Evolutionary conservation across 805 yeast species (phyloP).

Genomic region (Wickerhamiella vanderwaltii): DNA sequence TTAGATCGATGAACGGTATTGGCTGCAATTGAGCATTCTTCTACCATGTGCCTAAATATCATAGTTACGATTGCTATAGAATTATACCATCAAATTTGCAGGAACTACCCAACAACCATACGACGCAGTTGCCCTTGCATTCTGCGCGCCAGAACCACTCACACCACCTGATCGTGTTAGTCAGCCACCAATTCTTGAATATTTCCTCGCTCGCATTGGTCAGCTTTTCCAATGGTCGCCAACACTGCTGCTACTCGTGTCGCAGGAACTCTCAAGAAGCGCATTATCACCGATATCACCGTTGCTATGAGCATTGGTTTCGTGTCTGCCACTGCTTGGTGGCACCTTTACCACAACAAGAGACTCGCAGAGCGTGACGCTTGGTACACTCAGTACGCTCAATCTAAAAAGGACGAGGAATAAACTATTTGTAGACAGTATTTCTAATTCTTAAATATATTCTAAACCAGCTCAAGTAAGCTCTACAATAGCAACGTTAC

Average conservation of each 20-base stretch:
- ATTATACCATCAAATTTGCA: too few relatives aligned
- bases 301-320: slow-evolving; percentile 43
- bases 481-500: too few relatives aligned
- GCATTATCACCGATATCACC: slow-evolving; percentile 64
- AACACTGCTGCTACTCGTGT: slow-evolving; percentile 29
- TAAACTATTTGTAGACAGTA: neutral
- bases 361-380: slow-evolving; percentile 66
- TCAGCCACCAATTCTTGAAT: neutral
- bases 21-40: too few relatives aligned
- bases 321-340: slow-evolving; percentile 61
- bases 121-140: too few relatives aligned
- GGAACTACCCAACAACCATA: too few relatives aligned
- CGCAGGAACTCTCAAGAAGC: slow-evolving; percentile 70
- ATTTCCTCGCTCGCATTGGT: slow-evolving; percentile 10
- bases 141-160: too few relatives aligned
- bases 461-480: too few relatives aligned
- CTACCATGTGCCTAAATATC: too few relatives aligned
- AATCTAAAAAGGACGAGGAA: slow-evolving; percentile 34
- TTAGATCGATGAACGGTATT: too few relatives aligned
- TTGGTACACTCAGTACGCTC: slow-evolving; percentile 68
- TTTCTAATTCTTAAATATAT: too few relatives aligned
- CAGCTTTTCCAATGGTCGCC: slow-evolving; percentile 17
- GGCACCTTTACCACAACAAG: slow-evolving; percentile 75
- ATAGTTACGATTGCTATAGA: too few relatives aligned
- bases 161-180: too few relatives aligned